Evolutionary conservation across 345 rosid genomes (phyloP), one percentile per base, ranked within the genome.

Genomic region (Syzygium grande): DNA sequence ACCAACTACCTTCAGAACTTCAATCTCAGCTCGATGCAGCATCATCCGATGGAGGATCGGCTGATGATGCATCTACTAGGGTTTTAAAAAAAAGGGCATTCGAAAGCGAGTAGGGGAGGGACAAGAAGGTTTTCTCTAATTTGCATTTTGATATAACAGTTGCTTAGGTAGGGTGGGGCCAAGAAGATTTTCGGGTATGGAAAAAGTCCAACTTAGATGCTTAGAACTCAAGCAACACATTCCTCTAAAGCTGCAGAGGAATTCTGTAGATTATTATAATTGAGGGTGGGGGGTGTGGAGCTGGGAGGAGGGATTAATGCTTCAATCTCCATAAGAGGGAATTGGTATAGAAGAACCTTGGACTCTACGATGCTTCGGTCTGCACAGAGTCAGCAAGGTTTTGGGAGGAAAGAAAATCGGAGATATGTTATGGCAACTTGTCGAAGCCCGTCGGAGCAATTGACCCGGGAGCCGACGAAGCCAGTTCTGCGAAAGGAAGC

Each of bases 181-280:
- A 34, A 19, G 83, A 73, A 38, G 83, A 38, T 73, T 38, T 73
- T 73, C 4, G 49, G 78, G 83, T 11, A 2, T 34, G 25, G 59
- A 73, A 38, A 11, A 38, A 55, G 52, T 87, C 87, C 92, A 88
- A 90, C 91, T 90, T 23, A 41, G 80, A 73, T 89, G 68, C 92
- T 91, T 91, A 11, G 23, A 85, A 29, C 80, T 73, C 80, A 88
- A 91, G 89, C 87, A 84, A 89, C 79, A 49, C 79, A 63, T 63
- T 86, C 89, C 85, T 88, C 78, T 43, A 85, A 51, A 68, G 61
- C 84, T 55, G 85, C 79, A 29, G n/a, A 63, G 43, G 25, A 49
- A 73, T 51, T n/a, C 43, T 55, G 29, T 6, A 11, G 23, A 84
- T 49, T 46, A 52, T 59, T 38, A 49, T 14, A 56, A 68, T 68